Evolutionary conservation across 2,329 filamentous ascomycete species (phyloP).

Genomic region (Dryadomyces quercus-mongolicae): DNA sequence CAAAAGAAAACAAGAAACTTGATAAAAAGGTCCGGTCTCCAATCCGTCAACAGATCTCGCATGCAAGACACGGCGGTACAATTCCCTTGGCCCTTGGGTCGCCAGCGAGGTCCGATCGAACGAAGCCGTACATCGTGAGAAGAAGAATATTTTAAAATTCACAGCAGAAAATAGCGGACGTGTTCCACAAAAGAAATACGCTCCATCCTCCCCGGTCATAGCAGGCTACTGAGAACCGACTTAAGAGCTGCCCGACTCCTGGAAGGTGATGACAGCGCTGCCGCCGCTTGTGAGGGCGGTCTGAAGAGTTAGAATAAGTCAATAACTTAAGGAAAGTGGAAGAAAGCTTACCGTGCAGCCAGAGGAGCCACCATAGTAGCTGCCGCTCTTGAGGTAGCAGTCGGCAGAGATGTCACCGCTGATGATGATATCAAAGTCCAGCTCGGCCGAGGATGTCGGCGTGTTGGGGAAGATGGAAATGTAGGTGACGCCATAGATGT

Average conservation of each 20-base stretch:
- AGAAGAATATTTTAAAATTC: background rate
- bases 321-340: background rate
- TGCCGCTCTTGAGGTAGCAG: conserved; percentile 56
- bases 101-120: background rate
- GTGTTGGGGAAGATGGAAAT: conserved; percentile 76
- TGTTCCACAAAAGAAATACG: background rate
- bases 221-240: background rate
- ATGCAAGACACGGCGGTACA: background rate
- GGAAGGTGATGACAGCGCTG: conserved; percentile 7
- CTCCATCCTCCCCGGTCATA: background rate
- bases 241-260: conserved; percentile 7
- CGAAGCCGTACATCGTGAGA: conserved; percentile 1
- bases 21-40: background rate
- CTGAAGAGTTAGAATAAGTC: background rate
- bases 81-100: background rate
- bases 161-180: background rate
- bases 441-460: conserved; percentile 56
- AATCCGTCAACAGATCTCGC: background rate
- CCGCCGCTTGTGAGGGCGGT: conserved; percentile 7
- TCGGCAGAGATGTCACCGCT: conserved; percentile 44
- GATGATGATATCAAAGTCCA: conserved; percentile 73
- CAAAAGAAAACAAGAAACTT: background rate
- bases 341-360: conserved; percentile 67
- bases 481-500: conserved; percentile 53
- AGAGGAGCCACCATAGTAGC: conserved; percentile 43